These are phyloP conservation scores for Annulohypoxylon stygium DNA, from an alignment of 495 filamentous ascomycete genomes.

Conservation along the genomic window DNA sequence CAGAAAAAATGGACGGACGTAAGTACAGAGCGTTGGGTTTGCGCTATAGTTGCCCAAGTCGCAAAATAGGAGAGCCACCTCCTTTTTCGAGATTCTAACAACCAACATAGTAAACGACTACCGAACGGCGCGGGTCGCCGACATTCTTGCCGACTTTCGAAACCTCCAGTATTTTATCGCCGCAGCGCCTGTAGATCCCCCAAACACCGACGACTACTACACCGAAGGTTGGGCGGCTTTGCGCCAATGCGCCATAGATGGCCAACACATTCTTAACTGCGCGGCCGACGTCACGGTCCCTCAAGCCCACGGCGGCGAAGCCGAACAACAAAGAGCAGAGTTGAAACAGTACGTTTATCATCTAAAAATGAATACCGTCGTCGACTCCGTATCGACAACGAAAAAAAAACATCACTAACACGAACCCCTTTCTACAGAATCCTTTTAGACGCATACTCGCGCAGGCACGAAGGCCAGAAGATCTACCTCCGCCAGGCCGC, in stretches of 20 bases:
- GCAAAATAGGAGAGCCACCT: conserved; percentile 27
- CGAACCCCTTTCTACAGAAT: conserved; percentile 65
- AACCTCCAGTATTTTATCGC: conserved; percentile 85
- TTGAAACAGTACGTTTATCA: conserved; percentile 73
- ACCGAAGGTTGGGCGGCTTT: conserved; percentile 83
- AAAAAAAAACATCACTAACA: conserved; percentile 37
- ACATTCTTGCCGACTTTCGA: conserved; percentile 87
- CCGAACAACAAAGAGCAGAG: conserved; percentile 79
- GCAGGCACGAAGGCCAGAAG: conserved; percentile 87
- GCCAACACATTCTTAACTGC: conserved; percentile 76
- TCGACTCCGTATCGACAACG: neutral
- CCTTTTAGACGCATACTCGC: conserved; percentile 79
- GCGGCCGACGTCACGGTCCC: conserved; percentile 75
- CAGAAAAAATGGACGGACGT: conserved; percentile 53
- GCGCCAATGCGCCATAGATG: conserved; percentile 79
- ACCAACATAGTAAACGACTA: conserved; percentile 79
- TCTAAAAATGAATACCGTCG: neutral
- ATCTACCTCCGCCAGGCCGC: conserved; percentile 85
- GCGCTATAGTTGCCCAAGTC: conserved; percentile 16
- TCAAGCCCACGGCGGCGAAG: conserved; percentile 66
- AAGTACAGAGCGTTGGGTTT: conserved; percentile 39
- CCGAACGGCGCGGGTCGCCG: conserved; percentile 82
- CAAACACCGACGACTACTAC: conserved; percentile 75
- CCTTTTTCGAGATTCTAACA: conserved; percentile 49
- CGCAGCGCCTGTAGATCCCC: conserved; percentile 71